These are phyloP conservation scores for Sphaerulina vaccinii DNA, from an alignment of 2,329 filamentous ascomycete species.

Conservation along the genomic window DNA sequence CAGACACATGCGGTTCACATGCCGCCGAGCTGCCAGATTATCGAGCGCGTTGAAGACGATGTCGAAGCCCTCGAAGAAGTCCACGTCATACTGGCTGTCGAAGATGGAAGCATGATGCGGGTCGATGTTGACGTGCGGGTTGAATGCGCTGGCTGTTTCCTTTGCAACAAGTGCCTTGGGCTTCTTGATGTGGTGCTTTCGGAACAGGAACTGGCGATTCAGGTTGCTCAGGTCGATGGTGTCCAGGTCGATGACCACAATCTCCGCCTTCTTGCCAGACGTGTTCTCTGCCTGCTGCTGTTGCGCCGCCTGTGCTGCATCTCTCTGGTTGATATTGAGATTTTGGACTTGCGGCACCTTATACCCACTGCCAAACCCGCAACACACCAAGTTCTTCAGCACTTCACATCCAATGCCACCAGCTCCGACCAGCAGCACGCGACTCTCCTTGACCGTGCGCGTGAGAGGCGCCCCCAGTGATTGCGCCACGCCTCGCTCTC, in stretches of 20 bases:
- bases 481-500: constrained; percentile 54
- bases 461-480: constrained; percentile 67
- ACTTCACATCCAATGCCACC: constrained; percentile 97
- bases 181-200: constrained; percentile 96
- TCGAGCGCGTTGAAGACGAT: constrained; percentile 96
- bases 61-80: constrained; percentile 80
- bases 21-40: constrained; percentile 87
- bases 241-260: constrained; percentile 94
- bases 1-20: constrained; percentile 97
- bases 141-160: constrained; percentile 86
- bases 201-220: constrained; percentile 95
- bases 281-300: not conserved
- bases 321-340: not conserved
- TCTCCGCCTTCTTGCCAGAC: constrained; percentile 51
- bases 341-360: not conserved
- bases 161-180: constrained; percentile 92
- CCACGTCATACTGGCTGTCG: constrained; percentile 77
- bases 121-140: constrained; percentile 79
- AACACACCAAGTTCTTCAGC: constrained; percentile 90
- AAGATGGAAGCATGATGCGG: constrained; percentile 96
- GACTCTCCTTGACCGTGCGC: constrained; percentile 35
- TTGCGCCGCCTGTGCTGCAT: constrained; percentile 8
- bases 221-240: constrained; percentile 98
- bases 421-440: constrained; percentile 84
- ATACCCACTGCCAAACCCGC: constrained; percentile 66